Conservation (phyloP, 352 stramenopile genomes). For the Phytophthora hibernalis region DNA sequence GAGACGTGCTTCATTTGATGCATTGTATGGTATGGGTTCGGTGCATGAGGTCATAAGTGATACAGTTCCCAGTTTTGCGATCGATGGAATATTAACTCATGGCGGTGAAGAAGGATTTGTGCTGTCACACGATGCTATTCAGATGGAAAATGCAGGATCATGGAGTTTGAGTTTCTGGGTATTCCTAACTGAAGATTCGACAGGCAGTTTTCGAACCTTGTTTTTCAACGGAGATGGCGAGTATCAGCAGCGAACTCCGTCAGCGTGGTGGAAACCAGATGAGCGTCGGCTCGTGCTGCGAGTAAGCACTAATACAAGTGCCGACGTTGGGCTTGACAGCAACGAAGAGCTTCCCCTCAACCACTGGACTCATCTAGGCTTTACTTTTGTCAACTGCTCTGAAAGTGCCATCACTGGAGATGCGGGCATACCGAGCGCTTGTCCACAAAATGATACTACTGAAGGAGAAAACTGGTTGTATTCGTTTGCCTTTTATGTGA, state of each 20-base stretch:
- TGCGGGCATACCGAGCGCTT: slow-evolving; percentile 11
- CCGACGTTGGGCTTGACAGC: slow-evolving; percentile 71
- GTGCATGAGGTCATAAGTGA: slow-evolving; percentile 1
- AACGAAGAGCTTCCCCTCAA: slow-evolving; percentile 47
- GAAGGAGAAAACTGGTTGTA: slow-evolving; percentile 45
- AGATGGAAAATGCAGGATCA: slow-evolving; percentile 40
- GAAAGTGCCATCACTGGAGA: neutral
- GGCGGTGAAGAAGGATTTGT: slow-evolving; percentile 53
- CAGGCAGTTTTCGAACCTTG: slow-evolving; percentile 66
- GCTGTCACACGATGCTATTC: slow-evolving; percentile 50
- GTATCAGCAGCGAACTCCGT: slow-evolving; percentile 75
- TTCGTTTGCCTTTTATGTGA: slow-evolving; percentile 62
- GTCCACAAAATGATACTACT: slow-evolving; percentile 1
- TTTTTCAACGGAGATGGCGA: slow-evolving; percentile 86
- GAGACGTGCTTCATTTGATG: neutral
- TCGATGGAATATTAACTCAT: slow-evolving; percentile 61
- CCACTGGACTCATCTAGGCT: slow-evolving; percentile 74
- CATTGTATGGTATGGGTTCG: neutral
- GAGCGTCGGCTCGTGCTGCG: slow-evolving; percentile 68
- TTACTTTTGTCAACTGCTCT: slow-evolving; percentile 76
- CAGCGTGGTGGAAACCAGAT: slow-evolving; percentile 81
- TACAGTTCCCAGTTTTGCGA: slow-evolving; percentile 38
- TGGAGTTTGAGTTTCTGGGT: slow-evolving; percentile 81
- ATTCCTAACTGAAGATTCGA: slow-evolving; percentile 62
- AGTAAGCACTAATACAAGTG: slow-evolving; percentile 61